These are phyloP conservation scores for Ajuga chamaepitys DNA, from an alignment of 257 asterid species.

Conservation along the genomic window DNA sequence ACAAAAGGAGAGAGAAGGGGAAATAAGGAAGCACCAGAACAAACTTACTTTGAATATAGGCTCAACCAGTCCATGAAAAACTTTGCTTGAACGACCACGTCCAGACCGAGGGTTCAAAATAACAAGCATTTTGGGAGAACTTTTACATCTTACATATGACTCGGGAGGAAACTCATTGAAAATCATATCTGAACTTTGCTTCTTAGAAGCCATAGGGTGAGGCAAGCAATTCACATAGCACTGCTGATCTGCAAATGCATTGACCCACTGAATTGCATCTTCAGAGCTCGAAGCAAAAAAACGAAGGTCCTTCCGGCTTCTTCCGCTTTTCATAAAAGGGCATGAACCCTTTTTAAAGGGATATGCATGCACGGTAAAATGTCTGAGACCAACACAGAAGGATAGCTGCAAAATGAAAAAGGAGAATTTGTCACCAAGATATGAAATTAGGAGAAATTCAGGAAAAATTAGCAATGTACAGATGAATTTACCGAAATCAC, in stretches of 20 bases:
- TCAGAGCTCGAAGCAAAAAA: constrained; percentile 76
- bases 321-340: constrained; percentile 55
- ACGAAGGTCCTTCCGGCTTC: constrained; percentile 74
- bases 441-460: constrained; percentile 16
- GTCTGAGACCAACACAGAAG: constrained; percentile 77
- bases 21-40: neutral
- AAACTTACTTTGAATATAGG: constrained; percentile 82
- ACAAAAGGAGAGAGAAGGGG: neutral
- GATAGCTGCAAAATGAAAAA: constrained; percentile 62
- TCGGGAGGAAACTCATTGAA: constrained; percentile 79
- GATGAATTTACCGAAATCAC: constrained; percentile 64
- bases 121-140: constrained; percentile 86
- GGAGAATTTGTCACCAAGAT: constrained; percentile 8
- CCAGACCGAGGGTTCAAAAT: constrained; percentile 96
- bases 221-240: constrained; percentile 87
- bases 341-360: constrained; percentile 56
- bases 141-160: constrained; percentile 77
- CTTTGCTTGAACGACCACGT: constrained; percentile 93
- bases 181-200: constrained; percentile 52
- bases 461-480: constrained; percentile 1
- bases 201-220: constrained; percentile 84
- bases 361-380: constrained; percentile 88
- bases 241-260: constrained; percentile 95
- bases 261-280: constrained; percentile 92
- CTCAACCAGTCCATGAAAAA: constrained; percentile 77